Percentiles rank a stretch among this genome's conserved stretches.
Evolutionary conservation across 2,329 filamentous ascomycete species (phyloP).

Genomic region (Sordariomycetes sp.): DNA sequence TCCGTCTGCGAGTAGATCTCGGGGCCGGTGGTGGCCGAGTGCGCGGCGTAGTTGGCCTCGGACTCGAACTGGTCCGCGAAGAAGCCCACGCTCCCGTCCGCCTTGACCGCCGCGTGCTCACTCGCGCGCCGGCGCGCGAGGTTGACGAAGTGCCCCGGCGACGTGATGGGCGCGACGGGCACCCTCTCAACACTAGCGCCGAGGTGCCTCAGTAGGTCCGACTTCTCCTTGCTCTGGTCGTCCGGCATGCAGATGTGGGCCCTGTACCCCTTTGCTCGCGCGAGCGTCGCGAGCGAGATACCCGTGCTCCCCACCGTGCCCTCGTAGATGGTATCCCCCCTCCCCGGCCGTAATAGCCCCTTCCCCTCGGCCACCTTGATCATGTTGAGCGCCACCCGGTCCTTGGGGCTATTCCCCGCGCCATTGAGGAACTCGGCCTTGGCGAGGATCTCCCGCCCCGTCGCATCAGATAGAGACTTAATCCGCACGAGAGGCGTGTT

Average conservation of each 20-base stretch:
- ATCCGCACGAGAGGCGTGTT: constrained; percentile 85
- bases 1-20: constrained; percentile 74
- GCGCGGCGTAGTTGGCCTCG: constrained; percentile 74
- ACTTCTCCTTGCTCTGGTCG: constrained; percentile 82
- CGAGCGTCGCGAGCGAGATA: constrained; percentile 84
- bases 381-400: constrained; percentile 84
- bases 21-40: constrained; percentile 71
- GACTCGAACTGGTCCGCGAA: constrained; percentile 97
- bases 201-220: constrained; percentile 73
- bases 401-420: constrained; percentile 86
- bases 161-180: constrained; percentile 83
- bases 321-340: constrained; percentile 92
- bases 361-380: constrained; percentile 69
- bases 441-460: constrained; percentile 77
- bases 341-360: constrained; percentile 62
- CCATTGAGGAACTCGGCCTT: constrained; percentile 97
- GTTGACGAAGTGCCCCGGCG: constrained; percentile 89
- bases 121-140: constrained; percentile 63
- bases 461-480: constrained; percentile 71
- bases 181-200: constrained; percentile 90
- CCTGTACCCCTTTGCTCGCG: constrained; percentile 75
- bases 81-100: constrained; percentile 60
- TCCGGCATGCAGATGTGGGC: constrained; percentile 97
- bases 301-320: constrained; percentile 94
- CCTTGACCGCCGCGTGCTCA: constrained; percentile 48